A percentile compares a stretch with the other conserved stretches of the same genome.
These are phyloP conservation scores for Mallotus japonicus DNA, from an alignment of 441 rosid genomes.

Conservation along the genomic window DNA sequence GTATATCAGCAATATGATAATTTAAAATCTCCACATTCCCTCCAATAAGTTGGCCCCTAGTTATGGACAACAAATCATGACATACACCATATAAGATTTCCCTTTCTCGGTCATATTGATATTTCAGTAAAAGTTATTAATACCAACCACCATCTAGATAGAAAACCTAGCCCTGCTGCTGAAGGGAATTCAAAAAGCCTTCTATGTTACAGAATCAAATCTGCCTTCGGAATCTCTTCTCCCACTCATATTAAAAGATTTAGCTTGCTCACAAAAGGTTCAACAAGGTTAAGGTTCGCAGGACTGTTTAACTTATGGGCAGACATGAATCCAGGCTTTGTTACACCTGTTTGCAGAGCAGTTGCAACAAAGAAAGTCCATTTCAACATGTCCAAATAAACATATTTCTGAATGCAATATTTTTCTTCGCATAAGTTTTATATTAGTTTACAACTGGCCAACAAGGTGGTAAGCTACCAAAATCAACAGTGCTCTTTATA, in stretches of 20 bases:
- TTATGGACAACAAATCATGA: neutral
- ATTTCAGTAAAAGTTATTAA: neutral
- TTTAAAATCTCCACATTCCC: neutral
- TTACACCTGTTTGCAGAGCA: neutral
- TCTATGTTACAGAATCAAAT: neutral
- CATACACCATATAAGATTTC: neutral
- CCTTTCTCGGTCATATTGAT: neutral
- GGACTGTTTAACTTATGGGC: neutral
- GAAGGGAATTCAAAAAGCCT: neutral
- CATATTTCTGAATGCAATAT: neutral
- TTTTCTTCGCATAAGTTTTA: neutral
- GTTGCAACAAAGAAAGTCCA: neutral
- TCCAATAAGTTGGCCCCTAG: too few species aligned
- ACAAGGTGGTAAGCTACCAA: neutral
- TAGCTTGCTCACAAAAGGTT: neutral
- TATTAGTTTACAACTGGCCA: neutral
- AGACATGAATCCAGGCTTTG: neutral
- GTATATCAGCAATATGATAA: neutral
- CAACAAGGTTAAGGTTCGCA: neutral
- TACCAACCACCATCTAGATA: neutral
- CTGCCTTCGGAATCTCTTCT: neutral
- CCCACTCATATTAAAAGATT: neutral
- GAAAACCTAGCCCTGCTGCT: neutral
- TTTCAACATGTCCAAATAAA: neutral
- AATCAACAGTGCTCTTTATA: neutral